A percentile compares a stretch with the other conserved stretches of the same genome.
Conservation (phyloP, 2,329 filamentous ascomycete species). For the Trichoderma sp. region DNA sequence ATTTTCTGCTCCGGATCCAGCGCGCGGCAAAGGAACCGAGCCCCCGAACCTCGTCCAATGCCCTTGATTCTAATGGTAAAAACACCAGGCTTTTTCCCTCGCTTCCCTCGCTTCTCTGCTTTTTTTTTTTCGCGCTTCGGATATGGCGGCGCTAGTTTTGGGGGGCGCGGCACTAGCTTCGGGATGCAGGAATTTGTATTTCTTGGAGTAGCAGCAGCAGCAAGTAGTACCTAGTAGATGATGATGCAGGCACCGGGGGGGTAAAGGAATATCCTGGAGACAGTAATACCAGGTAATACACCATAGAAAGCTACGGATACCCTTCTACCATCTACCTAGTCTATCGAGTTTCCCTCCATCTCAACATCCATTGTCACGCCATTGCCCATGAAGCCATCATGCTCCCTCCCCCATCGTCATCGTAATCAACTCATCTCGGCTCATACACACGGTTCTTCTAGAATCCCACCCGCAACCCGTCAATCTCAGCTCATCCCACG, state of each 20-base stretch:
- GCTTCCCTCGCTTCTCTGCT: no score
- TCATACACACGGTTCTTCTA: neutral
- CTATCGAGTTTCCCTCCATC: neutral
- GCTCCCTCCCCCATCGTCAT: neutral
- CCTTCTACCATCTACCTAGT: no score
- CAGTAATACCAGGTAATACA: no score
- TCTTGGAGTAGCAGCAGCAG: neutral
- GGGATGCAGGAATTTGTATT: neutral
- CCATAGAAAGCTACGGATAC: no score
- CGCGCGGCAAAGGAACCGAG: neutral
- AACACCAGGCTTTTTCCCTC: neutral
- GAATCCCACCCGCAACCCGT: neutral
- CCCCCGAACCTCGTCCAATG: no score
- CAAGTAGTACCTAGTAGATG: no score
- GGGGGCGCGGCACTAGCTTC: slow-evolving; percentile 1
- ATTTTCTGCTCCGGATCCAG: neutral
- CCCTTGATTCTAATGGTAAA: neutral
- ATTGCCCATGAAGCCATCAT: neutral
- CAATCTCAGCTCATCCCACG: neutral
- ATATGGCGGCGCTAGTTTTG: neutral
- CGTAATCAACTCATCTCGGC: neutral
- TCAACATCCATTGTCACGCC: neutral
- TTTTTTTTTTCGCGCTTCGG: neutral
- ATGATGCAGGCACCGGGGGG: neutral
- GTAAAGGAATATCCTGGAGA: neutral